phyloP scores from a whole-genome alignment of 768 basidiomycete species.

The Hygrophoropsis aurantiaca region DNA sequence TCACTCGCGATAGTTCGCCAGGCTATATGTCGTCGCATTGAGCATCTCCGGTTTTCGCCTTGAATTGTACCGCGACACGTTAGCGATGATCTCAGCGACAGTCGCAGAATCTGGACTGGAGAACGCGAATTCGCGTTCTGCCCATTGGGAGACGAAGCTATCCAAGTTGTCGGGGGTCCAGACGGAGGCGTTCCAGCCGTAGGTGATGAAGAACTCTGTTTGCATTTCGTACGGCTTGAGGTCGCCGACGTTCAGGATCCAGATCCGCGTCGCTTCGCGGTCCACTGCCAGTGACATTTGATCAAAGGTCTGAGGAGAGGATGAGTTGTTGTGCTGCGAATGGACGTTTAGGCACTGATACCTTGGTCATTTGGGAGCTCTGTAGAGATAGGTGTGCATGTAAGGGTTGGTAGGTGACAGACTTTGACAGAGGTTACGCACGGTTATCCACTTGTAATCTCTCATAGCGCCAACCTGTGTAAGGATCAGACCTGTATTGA shows the following conservation, averaged over 20 bases:
- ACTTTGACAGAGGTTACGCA: conserved; percentile 29
- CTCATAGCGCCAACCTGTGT: conserved; percentile 60
- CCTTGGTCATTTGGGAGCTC: conserved; percentile 56
- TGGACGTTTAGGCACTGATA: no score
- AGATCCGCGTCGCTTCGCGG: conserved; percentile 57
- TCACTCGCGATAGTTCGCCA: conserved; percentile 48
- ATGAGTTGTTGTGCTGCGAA: no score
- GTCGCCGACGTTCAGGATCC: conserved; percentile 79
- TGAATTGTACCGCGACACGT: conserved; percentile 56
- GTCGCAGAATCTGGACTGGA: conserved; percentile 51
- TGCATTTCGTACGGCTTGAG: conserved; percentile 70
- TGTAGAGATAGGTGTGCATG: conserved; percentile 22
- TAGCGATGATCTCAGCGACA: conserved; percentile 57
- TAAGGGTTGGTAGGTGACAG: neutral
- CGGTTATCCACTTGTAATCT: conserved; percentile 73
- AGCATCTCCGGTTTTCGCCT: conserved; percentile 67
- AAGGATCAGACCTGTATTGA: no score
- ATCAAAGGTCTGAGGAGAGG: conserved; percentile 58
- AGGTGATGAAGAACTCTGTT: conserved; percentile 65
- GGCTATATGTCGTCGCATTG: conserved; percentile 59
- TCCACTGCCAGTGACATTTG: conserved; percentile 68
- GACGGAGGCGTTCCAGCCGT: conserved; percentile 62
- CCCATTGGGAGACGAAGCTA: no score
- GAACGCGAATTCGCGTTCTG: conserved; percentile 63
- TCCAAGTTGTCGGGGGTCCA: conserved; percentile 73